Conservation (phyloP, 805 yeast genomes). For the Candida sithepensis region DNA sequence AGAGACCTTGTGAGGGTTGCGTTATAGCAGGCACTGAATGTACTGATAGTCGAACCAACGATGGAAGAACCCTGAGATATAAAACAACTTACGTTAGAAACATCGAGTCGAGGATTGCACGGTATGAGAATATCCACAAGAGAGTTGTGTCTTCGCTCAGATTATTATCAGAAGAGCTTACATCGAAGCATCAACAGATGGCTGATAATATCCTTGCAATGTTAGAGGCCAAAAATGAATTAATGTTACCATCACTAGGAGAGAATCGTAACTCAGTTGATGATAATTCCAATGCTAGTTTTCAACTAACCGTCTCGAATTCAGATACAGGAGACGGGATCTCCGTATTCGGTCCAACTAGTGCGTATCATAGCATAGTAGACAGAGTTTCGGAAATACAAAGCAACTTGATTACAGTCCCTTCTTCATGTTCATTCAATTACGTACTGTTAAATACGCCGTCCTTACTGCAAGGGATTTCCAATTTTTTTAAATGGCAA, state of each 20-base stretch:
- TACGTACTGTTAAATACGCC: neutral
- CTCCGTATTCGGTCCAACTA: neutral
- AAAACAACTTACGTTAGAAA: neutral
- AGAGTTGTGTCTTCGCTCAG: neutral
- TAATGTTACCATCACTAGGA: neutral
- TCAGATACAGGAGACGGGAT: neutral
- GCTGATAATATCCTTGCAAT: neutral
- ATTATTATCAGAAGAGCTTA: neutral
- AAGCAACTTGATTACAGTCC: neutral
- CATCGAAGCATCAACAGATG: neutral
- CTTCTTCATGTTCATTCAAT: neutral
- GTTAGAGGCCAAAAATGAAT: neutral
- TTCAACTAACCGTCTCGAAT: neutral
- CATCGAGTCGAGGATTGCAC: neutral
- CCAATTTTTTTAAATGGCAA: constrained; percentile 51
- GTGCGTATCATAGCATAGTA: neutral
- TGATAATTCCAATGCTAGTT: neutral
- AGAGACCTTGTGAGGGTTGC: neutral
- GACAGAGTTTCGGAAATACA: neutral
- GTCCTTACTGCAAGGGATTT: neutral
- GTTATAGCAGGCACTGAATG: neutral
- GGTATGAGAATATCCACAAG: neutral
- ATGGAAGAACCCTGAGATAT: neutral
- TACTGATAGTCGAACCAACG: neutral
- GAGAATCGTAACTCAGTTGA: neutral